A percentile compares a stretch with the other conserved stretches of the same genome.
Evolutionary conservation across 495 filamentous ascomycete species (phyloP).

Genomic region (Aspergillus egyptiacus): DNA sequence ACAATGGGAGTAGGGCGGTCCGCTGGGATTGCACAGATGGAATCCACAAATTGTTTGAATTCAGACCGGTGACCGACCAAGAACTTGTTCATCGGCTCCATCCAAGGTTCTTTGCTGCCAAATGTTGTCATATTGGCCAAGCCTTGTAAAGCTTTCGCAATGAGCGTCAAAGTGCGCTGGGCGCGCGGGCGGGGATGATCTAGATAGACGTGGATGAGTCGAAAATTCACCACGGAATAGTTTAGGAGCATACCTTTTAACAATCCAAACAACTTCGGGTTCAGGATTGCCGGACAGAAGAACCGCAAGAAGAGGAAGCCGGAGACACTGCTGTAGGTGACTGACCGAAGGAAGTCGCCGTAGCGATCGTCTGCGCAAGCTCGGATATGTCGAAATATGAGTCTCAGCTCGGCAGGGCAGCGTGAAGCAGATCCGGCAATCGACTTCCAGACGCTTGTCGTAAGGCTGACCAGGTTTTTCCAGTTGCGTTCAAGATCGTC

Average conservation of each 20-base stretch:
- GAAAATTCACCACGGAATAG: not conserved
- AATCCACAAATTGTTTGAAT: slow-evolving; percentile 84
- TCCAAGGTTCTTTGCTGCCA: slow-evolving; percentile 94
- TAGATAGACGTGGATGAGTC: slow-evolving; percentile 22
- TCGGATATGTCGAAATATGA: slow-evolving; percentile 86
- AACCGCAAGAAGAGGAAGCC: slow-evolving; percentile 95
- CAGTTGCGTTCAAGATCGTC: slow-evolving; percentile 83
- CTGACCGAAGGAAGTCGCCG: slow-evolving; percentile 89
- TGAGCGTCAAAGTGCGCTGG: slow-evolving; percentile 85
- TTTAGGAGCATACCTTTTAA: slow-evolving; percentile 55
- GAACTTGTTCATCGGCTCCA: slow-evolving; percentile 93
- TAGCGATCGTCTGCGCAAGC: slow-evolving; percentile 95
- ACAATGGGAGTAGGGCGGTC: slow-evolving; percentile 58
- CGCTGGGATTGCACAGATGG: slow-evolving; percentile 73
- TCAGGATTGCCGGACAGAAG: slow-evolving; percentile 92
- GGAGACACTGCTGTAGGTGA: slow-evolving; percentile 91
- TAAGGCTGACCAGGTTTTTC: slow-evolving; percentile 68
- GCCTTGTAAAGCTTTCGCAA: slow-evolving; percentile 93
- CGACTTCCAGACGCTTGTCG: slow-evolving; percentile 75
- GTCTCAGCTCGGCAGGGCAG: slow-evolving; percentile 78
- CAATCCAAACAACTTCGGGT: slow-evolving; percentile 92
- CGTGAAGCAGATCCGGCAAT: slow-evolving; percentile 66
- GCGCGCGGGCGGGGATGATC: slow-evolving; percentile 84
- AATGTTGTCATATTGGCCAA: slow-evolving; percentile 91
- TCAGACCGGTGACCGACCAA: slow-evolving; percentile 46